These are phyloP conservation scores for Diaporthe citriasiana DNA, from an alignment of 2,329 filamentous ascomycete species.

Conservation along the genomic window DNA sequence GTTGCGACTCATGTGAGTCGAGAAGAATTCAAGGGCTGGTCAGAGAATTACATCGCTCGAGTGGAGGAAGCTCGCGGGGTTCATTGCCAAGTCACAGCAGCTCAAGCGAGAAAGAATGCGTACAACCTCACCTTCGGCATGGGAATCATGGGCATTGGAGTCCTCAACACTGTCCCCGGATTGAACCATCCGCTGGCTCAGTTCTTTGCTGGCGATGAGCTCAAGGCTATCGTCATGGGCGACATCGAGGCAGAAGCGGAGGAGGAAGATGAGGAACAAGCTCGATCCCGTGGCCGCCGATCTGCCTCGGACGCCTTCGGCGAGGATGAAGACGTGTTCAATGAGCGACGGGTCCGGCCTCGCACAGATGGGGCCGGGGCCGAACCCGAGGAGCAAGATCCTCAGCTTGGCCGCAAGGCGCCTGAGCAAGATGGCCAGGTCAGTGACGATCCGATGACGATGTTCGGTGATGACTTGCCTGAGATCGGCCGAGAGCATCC, in stretches of 20 bases:
- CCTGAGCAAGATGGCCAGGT: constrained; percentile 44
- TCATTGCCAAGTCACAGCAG: constrained; percentile 46
- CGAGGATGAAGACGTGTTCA: constrained; percentile 51
- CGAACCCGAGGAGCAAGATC: constrained; percentile 40
- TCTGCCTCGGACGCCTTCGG: constrained; percentile 60
- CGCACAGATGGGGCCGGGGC: constrained; percentile 50
- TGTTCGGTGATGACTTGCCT: constrained; percentile 42
- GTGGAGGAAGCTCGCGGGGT: constrained; percentile 61
- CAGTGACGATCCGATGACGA: constrained; percentile 42
- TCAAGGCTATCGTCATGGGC: constrained; percentile 52
- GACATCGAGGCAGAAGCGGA: constrained; percentile 45
- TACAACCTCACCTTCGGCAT: constrained; percentile 57
- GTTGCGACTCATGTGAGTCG: constrained; percentile 53
- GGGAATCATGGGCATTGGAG: constrained; percentile 55
- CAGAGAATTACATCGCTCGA: constrained; percentile 62
- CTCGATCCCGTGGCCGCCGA: constrained; percentile 55
- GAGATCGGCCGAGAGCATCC: constrained; percentile 50
- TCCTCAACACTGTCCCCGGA: constrained; percentile 49
- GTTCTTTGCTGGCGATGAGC: constrained; percentile 60
- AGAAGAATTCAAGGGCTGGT: constrained; percentile 57
- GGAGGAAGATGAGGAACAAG: constrained; percentile 43
- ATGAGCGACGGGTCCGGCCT: constrained; percentile 55
- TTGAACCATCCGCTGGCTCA: constrained; percentile 60
- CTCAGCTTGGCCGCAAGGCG: neutral
- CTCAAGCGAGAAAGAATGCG: constrained; percentile 59